Evolutionary conservation across 108 stramenopile species (phyloP), one percentile per base, ranked within the genome.

Genomic region (Fistulifera solaris): DNA sequence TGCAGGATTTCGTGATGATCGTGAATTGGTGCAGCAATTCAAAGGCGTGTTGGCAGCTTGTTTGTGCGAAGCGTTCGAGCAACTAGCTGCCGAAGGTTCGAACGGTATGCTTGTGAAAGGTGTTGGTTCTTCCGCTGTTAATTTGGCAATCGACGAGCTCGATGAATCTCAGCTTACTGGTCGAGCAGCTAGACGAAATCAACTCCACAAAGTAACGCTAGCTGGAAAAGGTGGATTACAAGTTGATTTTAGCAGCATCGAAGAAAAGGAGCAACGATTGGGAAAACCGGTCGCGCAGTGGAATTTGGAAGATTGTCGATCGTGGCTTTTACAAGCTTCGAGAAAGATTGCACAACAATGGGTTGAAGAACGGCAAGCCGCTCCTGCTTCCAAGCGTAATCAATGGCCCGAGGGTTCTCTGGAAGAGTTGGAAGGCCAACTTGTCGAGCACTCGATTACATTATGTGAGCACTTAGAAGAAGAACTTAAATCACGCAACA

Each of bases 1-100:
- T 71, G 87, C 92, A 15, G 83, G 80, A 10, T 94, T 87, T 75
- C 87, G 92, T 61, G 92, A 94, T 46, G 92, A 94, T 72, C 77
- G 86, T 31, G 92, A 94, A 55, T 61, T 86, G 68, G 79, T 94
- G 14, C 92, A 94, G 52, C 76, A 79, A 54, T 83, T 75, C 57
- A 77, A 83, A 50, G 74, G 25, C 18, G 55, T 56, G 23, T 41
- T 59, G 41, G 86, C 84, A 0, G 91, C 87, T 14, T 93, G 91
- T 70, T 50, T 93, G 24, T 74, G 79, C 52, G 84, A 83, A 56
- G 76, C 91, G 4, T 93, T 93, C 72, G 84, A 93, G 48, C 73
- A 89, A 52, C 55, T 88, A 28, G 77, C 77, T 38, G 47, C 55
- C 38, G 81, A 68, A 44, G 90, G 91, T 35, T 58, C 52, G 43